phyloP scores from a whole-genome alignment of 345 rosid genomes.

The Pseudoturritis turrita region DNA sequence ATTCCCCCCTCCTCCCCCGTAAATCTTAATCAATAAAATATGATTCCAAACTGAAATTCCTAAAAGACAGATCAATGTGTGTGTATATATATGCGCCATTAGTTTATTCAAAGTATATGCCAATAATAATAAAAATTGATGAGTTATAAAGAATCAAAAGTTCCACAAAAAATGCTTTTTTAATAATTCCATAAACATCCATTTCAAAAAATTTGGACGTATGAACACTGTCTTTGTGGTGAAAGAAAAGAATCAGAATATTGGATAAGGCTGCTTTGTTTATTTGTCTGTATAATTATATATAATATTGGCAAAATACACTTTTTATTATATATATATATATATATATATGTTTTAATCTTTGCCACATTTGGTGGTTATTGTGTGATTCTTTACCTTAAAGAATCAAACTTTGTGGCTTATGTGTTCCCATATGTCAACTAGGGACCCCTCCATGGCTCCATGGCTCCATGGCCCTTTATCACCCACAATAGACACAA shows the following conservation, averaged over 20 bases:
- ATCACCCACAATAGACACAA: constrained; percentile 3
- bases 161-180: not conserved
- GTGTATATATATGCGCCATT: not conserved
- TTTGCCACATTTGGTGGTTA: constrained; percentile 20
- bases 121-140: not conserved
- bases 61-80: not conserved
- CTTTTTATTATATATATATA: not conserved
- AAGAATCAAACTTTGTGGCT: constrained; percentile 14
- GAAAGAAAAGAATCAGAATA: constrained; percentile 26
- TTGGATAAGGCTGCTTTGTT: constrained; percentile 17
- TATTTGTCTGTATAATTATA: not conserved
- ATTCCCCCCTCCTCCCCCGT: too few relatives aligned
- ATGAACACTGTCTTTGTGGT: constrained; percentile 24
- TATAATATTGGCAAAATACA: not conserved
- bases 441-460: not conserved
- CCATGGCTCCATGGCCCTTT: not conserved
- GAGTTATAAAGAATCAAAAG: not conserved
- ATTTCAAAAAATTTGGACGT: constrained; percentile 1
- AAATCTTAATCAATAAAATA: too few relatives aligned
- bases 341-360: not conserved
- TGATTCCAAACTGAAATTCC: not conserved
- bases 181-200: not conserved
- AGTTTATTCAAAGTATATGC: not conserved
- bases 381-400: constrained; percentile 7
- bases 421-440: constrained; percentile 5